Base-by-base conservation (phyloP, 352 stramenopile genomes). In the Globisporangium nunn region DNA sequence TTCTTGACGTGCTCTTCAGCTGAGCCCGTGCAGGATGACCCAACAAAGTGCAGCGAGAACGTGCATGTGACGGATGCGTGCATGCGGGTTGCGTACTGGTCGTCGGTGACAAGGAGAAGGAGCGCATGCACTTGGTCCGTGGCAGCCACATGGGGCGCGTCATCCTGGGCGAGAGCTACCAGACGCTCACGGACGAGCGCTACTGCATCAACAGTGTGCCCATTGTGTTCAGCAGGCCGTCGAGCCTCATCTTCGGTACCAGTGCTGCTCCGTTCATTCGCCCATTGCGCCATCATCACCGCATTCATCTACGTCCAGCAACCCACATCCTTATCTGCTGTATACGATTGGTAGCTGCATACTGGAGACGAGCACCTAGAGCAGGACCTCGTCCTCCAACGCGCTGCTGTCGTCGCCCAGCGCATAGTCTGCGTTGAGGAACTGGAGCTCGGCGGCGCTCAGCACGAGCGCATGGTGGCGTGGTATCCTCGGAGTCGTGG, bases 151-250 rank as follows among this genome's bases (percentile, higher is more conserved):
- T 96, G 80, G 88, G 87, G 39, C 88, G 96, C 67, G 82, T 96
- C 23, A 96, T 96, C 64, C 91, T 94, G 66, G 83, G 82, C 35
- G 87, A 95, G 64, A 78, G 87, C 7, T 95, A 93, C 62, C 82
- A 88, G 63, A 96, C 68, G 17, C 80, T 83, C 6, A 96, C 86
- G 18, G 69, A 95, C 61, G 86, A 96, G 61, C 84, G 87, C 37
- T 87, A 96, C 71, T 96, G 87, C 54, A 86, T 97, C 23, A 97
- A 97, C 75, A 95, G 82, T 52, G 81, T 92, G 28, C 95, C 86
- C 52, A 76, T 96, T 31, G 74, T 90, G 52, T 96, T 96, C 67
- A 23, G 23, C 23, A 23, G 23, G 23, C 23, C 23, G 23, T 23
- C 23, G 1, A 23, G 23, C 23, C 23, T 23, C 23, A 23, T 23